phyloP scores from a whole-genome alignment of 2,329 filamentous ascomycete species.

The Mycosphaerella arachidis region DNA sequence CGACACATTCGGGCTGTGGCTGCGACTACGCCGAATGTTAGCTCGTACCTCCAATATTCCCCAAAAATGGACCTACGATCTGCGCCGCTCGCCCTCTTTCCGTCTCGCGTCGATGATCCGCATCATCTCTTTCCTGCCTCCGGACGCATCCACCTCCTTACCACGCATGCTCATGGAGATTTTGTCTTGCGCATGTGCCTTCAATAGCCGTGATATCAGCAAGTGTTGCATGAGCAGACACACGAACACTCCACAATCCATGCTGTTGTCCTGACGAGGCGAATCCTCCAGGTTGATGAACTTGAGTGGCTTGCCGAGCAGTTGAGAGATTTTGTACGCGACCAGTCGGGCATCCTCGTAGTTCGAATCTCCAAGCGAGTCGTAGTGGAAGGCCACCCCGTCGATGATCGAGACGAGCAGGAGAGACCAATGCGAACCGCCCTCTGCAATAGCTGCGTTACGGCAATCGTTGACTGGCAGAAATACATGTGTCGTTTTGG shows the following conservation, averaged over 20 bases:
- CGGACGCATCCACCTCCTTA: slow-evolving; percentile 73
- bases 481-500: slow-evolving; percentile 82
- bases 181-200: slow-evolving; percentile 75
- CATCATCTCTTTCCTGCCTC: slow-evolving; percentile 84
- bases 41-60: neutral
- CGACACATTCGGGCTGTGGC: slow-evolving; percentile 20
- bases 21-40: slow-evolving; percentile 13
- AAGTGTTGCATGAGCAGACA: slow-evolving; percentile 93
- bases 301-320: slow-evolving; percentile 63
- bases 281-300: slow-evolving; percentile 81
- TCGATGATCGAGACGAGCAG: slow-evolving; percentile 86
- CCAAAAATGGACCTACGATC: slow-evolving; percentile 59
- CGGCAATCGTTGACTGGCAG: slow-evolving; percentile 88
- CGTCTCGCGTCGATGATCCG: slow-evolving; percentile 81
- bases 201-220: slow-evolving; percentile 76
- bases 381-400: slow-evolving; percentile 92
- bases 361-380: slow-evolving; percentile 75
- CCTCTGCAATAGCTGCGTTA: slow-evolving; percentile 73
- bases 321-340: slow-evolving; percentile 61
- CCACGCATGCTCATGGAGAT: slow-evolving; percentile 91
- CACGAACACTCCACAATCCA: slow-evolving; percentile 93
- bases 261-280: slow-evolving; percentile 87
- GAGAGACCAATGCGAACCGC: slow-evolving; percentile 90
- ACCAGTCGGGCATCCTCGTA: slow-evolving; percentile 66
- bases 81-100: slow-evolving; percentile 78